Conservation (phyloP, 495 filamentous ascomycete species). For the Neurospora discreta region DNA sequence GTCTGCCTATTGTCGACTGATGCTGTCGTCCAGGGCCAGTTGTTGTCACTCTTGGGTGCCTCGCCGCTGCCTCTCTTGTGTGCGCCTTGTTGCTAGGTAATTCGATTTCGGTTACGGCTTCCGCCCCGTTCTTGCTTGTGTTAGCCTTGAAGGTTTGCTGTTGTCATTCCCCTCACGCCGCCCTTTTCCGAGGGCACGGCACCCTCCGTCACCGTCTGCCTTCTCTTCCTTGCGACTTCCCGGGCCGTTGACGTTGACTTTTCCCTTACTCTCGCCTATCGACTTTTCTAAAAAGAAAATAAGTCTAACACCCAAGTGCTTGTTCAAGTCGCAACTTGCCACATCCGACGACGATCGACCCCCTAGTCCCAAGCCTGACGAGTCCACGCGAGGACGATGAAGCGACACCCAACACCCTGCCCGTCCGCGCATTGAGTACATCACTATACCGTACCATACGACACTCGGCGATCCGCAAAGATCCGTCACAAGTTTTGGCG, state of each 20-base stretch:
- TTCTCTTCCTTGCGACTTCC: not conserved
- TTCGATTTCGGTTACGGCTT: not conserved
- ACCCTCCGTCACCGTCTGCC: not conserved
- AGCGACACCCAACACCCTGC: not conserved
- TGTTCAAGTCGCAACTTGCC: not conserved
- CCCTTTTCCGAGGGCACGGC: not conserved
- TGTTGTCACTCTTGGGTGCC: conserved; percentile 8
- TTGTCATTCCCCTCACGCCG: not conserved
- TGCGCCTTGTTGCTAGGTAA: not conserved
- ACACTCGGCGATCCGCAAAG: not conserved
- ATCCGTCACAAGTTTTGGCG: not conserved
- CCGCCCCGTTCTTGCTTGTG: not conserved
- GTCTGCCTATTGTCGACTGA: conserved; percentile 1
- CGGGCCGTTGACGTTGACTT: not conserved
- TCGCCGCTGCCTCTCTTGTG: conserved; percentile 10
- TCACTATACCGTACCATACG: not conserved
- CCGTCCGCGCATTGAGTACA: not conserved
- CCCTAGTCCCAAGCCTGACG: not conserved
- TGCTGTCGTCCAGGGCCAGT: conserved; percentile 2
- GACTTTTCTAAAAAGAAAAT: not conserved
- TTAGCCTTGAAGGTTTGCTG: not conserved
- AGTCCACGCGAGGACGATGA: not conserved
- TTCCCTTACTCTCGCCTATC: not conserved
- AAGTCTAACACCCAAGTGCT: not conserved
- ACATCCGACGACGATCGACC: not conserved